phyloP scores from a whole-genome alignment of 768 basidiomycete species.

The Kwoniella shandongensis region DNA sequence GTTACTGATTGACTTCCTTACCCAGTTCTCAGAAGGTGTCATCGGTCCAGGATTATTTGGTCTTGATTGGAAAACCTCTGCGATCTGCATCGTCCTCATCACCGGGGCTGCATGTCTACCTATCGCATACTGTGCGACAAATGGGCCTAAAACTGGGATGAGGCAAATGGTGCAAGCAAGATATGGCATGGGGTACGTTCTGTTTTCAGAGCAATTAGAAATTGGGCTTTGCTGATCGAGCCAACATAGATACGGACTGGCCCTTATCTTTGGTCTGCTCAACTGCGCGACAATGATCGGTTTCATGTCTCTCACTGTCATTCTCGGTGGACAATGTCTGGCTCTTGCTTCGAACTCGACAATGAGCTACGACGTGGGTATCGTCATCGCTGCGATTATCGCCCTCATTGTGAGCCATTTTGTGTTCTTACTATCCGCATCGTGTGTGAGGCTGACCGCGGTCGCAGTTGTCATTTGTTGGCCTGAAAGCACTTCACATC shows the following conservation, averaged over 20 bases:
- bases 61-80: conserved; percentile 26
- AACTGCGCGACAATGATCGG: conserved; percentile 66
- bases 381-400: conserved; percentile 49
- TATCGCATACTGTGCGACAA: conserved; percentile 28
- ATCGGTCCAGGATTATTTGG: conserved; percentile 39
- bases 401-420: conserved; percentile 42
- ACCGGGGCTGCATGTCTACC: conserved; percentile 24
- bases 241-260: conserved; percentile 53
- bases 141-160: conserved; percentile 70
- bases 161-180: conserved; percentile 77
- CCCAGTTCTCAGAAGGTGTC: conserved; percentile 41
- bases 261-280: conserved; percentile 54
- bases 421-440: background rate
- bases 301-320: conserved; percentile 67
- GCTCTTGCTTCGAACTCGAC: conserved; percentile 60
- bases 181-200: conserved; percentile 60
- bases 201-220: background rate
- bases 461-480: conserved; percentile 48
- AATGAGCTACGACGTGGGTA: conserved; percentile 62
- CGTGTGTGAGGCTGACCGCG: conserved; percentile 1
- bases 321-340: conserved; percentile 69
- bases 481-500: conserved; percentile 48
- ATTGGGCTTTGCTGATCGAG: conserved; percentile 3
- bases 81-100: conserved; percentile 36
- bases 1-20: background rate